Base-by-base conservation (phyloP, 2,329 filamentous ascomycete genomes). In the Atkinsonella hypoxylon region DNA sequence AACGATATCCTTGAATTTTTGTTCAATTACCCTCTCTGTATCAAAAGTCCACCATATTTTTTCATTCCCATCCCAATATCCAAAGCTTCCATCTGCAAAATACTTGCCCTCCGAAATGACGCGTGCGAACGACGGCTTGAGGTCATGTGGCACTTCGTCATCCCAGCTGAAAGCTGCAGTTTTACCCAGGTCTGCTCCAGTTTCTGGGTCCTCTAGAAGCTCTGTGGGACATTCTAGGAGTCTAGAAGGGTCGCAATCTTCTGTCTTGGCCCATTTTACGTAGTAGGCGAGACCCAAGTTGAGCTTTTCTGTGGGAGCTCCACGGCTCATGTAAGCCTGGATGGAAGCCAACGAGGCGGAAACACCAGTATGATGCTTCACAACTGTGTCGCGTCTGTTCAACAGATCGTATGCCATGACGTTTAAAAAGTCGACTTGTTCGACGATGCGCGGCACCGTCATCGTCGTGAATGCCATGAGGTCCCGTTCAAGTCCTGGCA, bases 21-120 rank as follows among this genome's bases (percentile, higher is more conserved):
- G 68, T 12, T 63, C 57, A 47, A 89, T 81, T 12, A 80, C 71
- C 8, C 72, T 70, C 0, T 75, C 71, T 0, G 81, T 85, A 53
- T 89, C 86, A 71, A 82, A 89, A 0, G 82, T 82, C 85, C 85
- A 89, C 75, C 85, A 89, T 31, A 83, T 62, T 49, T 75, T 66
- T 56, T 78, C 70, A 4, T 67, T 55, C 0, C 61, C 53, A 59
- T 89, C 85, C 72, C 78, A 85, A 65, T 79, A 88, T 61, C 83
- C 87, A 61, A 81, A 76, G 0, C 83, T 85, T 18, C 83, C 85
- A 55, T 89, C 85, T 0, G 59, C 56, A 30, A 61, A 62, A 31
- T 79, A 80, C 45, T 61, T 61, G 1, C 81, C 82, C 10, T 74
- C 55, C 0, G 65, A 57, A 47, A 71, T 61, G 0, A 85, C 83